These are phyloP conservation scores for Platismatia glauca DNA, from an alignment of 495 filamentous ascomycete genomes.

Conservation along the genomic window DNA sequence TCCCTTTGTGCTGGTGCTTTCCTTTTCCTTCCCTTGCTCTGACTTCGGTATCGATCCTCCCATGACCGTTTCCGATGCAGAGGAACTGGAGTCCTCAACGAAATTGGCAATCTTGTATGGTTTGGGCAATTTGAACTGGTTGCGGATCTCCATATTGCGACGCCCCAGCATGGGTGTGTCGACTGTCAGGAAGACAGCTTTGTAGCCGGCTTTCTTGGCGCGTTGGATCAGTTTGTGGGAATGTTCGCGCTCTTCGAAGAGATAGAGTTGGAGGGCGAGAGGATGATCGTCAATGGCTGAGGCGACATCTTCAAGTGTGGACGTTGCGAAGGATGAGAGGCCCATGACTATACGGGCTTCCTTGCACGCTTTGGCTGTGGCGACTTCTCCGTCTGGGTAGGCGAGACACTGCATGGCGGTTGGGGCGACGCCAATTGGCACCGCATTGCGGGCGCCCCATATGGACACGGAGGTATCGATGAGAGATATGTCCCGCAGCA, in stretches of 20 bases:
- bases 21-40: constrained; percentile 10
- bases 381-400: constrained; percentile 65
- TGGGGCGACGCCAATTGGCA: constrained; percentile 37
- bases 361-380: constrained; percentile 36
- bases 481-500: constrained; percentile 43
- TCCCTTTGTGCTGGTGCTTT: constrained; percentile 18
- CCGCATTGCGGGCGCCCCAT: constrained; percentile 31
- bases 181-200: constrained; percentile 32
- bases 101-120: constrained; percentile 31
- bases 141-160: constrained; percentile 38
- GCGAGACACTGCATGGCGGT: constrained; percentile 50
- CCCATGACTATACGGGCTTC: constrained; percentile 42
- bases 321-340: constrained; percentile 46
- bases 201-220: constrained; percentile 32
- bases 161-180: constrained; percentile 31
- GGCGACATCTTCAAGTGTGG: constrained; percentile 43
- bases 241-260: constrained; percentile 34
- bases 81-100: constrained; percentile 21
- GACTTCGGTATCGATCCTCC: constrained; percentile 15
- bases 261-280: constrained; percentile 40
- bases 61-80: constrained; percentile 21
- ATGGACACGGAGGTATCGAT: constrained; percentile 42
- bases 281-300: constrained; percentile 34
- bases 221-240: constrained; percentile 39
- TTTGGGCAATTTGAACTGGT: constrained; percentile 36